Evolutionary conservation across 768 basidiomycete genomes (phyloP).

Genomic region (Tylopilus balloui): DNA sequence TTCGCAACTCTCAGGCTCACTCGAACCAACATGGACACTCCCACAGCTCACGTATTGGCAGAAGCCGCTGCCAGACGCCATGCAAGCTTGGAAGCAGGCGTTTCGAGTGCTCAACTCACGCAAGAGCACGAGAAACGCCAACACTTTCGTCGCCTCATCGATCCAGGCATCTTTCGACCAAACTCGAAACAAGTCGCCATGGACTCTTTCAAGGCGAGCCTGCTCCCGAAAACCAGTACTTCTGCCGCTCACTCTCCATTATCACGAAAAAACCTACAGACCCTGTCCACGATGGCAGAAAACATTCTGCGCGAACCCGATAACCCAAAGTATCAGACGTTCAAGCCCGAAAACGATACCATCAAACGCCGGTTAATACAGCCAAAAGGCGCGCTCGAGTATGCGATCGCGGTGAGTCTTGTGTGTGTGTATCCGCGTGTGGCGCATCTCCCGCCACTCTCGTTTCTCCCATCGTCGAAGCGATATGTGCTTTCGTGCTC

Average conservation of each 20-base stretch:
- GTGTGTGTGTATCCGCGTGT: not conserved
- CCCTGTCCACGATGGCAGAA: constrained; percentile 60
- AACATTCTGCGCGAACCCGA: constrained; percentile 72
- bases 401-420: constrained; percentile 55
- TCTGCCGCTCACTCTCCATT: too few species aligned
- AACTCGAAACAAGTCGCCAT: constrained; percentile 59
- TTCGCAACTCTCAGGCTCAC: not conserved
- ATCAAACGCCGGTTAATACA: constrained; percentile 68
- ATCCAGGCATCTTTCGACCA: constrained; percentile 72
- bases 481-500: not conserved
- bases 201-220: constrained; percentile 56
- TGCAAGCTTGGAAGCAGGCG: not conserved
- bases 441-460: too few species aligned
- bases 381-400: constrained; percentile 70
- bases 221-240: too few species aligned
- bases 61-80: constrained; percentile 28
- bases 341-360: constrained; percentile 69
- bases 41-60: constrained; percentile 24
- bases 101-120: constrained; percentile 12
- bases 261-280: too few species aligned
- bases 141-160: constrained; percentile 68
- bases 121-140: constrained; percentile 66
- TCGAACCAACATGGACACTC: constrained; percentile 14
- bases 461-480: too few species aligned
- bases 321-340: constrained; percentile 65